A percentile compares a stretch with the other conserved stretches of the same genome.
phyloP scores from a whole-genome alignment of 1,284 basidiomycete genomes.

The Marasmius oreades region DNA sequence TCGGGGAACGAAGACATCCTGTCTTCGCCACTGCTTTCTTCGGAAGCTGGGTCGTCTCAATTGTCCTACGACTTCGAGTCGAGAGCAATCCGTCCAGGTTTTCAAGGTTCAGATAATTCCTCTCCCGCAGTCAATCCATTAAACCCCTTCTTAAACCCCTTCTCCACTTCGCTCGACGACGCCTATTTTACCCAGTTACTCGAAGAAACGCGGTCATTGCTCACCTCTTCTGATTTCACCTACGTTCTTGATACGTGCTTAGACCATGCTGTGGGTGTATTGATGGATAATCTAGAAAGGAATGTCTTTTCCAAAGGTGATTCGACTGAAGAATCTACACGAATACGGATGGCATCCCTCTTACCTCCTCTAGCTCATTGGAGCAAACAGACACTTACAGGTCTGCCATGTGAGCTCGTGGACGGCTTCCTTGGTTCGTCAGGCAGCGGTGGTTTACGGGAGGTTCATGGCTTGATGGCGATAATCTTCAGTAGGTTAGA shows the following conservation, averaged over 20 bases:
- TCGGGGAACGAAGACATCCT: constrained; percentile 1
- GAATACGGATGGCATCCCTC: constrained; percentile 68
- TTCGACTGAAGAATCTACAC: constrained; percentile 22
- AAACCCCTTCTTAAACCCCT: constrained; percentile 21
- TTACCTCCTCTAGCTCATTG: constrained; percentile 77
- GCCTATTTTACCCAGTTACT: constrained; percentile 62
- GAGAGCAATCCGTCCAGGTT: neutral
- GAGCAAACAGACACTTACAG: constrained; percentile 68
- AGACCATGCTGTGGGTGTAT: constrained; percentile 57
- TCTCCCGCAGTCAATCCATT: neutral
- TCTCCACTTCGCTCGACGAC: constrained; percentile 31
- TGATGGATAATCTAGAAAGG: constrained; percentile 23
- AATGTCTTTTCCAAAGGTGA: constrained; percentile 27
- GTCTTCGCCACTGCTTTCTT: neutral
- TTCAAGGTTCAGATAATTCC: neutral
- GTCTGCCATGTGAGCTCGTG: constrained; percentile 78
- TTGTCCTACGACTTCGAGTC: neutral
- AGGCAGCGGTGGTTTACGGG: constrained; percentile 1
- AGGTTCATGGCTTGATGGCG: neutral
- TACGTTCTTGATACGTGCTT: constrained; percentile 65
- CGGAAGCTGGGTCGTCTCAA: neutral
- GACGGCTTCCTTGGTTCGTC: constrained; percentile 40
- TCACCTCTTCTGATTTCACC: constrained; percentile 69
- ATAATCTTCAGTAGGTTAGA: constrained; percentile 1
- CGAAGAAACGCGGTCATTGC: constrained; percentile 61